Evolutionary conservation across 208 protist genomes (phyloP).

Genomic region (Trypanosoma scelopori): DNA sequence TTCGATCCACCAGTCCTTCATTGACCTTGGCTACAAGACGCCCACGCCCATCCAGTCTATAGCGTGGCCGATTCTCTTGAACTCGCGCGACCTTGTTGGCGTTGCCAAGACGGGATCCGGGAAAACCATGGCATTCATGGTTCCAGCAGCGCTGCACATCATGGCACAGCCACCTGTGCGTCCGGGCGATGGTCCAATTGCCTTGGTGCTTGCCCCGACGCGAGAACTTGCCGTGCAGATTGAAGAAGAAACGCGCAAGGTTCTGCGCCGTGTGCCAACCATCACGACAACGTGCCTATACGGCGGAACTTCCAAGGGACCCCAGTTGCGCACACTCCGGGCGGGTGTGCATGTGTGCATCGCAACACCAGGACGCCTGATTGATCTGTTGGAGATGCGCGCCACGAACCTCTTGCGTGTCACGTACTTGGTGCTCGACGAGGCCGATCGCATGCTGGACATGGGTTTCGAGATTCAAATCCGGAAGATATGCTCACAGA

Average conservation of each 20-base stretch:
- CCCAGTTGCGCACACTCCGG: conserved; percentile 71
- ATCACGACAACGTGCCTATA: conserved; percentile 81
- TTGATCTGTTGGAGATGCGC: conserved; percentile 94
- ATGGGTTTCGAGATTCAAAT: conserved; percentile 99
- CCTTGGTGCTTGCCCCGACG: conserved; percentile 87
- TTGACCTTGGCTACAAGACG: conserved; percentile 68
- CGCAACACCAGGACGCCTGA: conserved; percentile 96
- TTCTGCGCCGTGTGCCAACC: conserved; percentile 55
- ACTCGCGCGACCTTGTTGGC: conserved; percentile 33
- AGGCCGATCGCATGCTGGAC: conserved; percentile 99
- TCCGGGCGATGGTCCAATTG: conserved; percentile 88
- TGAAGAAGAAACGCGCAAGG: conserved; percentile 83
- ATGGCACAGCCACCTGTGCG: conserved; percentile 84
- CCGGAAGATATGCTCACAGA: conserved; percentile 92
- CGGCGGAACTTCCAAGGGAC: conserved; percentile 77
- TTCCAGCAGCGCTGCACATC: conserved; percentile 60
- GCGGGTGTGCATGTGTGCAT: conserved; percentile 87
- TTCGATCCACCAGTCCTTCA: conserved; percentile 76
- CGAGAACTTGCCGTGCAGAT: conserved; percentile 93
- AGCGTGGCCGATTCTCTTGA: conserved; percentile 86
- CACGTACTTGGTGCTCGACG: conserved; percentile 98
- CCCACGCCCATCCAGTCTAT: conserved; percentile 92
- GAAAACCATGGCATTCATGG: too few relatives aligned
- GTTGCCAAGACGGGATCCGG: too few relatives aligned
- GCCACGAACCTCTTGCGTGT: conserved; percentile 96